These are phyloP conservation scores for Sambucus nigra DNA, from an alignment of 129 eudicot species.

Conservation along the genomic window DNA sequence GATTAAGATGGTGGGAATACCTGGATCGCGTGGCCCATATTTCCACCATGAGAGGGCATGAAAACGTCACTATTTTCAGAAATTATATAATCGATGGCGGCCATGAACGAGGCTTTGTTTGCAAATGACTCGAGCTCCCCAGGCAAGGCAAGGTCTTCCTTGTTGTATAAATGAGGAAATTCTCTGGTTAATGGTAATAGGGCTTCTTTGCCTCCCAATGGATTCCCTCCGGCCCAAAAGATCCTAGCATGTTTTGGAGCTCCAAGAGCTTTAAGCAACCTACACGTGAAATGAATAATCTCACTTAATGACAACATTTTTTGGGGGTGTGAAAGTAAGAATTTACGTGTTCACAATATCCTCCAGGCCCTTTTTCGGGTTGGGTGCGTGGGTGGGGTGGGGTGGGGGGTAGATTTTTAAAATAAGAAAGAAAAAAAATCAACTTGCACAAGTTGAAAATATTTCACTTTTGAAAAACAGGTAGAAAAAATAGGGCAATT, in stretches of 20 bases:
- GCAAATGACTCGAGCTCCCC: conserved; percentile 75
- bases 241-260: conserved; percentile 68
- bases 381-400: too few species aligned
- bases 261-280: conserved; percentile 89
- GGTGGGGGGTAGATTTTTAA: too few species aligned
- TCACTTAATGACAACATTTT: neutral
- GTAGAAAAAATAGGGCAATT: too few species aligned
- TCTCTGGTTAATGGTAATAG: conserved; percentile 52
- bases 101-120: conserved; percentile 69
- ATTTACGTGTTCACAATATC: too few species aligned
- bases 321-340: too few species aligned
- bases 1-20: conserved; percentile 8
- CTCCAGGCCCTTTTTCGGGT: too few species aligned
- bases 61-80: conserved; percentile 84
- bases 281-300: conserved; percentile 14
- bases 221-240: conserved; percentile 92
- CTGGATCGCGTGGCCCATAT: conserved; percentile 95
- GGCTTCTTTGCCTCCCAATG: conserved; percentile 69
- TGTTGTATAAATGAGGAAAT: conserved; percentile 78
- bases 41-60: conserved; percentile 99
- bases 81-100: conserved; percentile 86
- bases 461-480: too few species aligned
- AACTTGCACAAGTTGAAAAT: too few species aligned
- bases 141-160: conserved; percentile 78
- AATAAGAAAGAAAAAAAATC: too few species aligned